Evolutionary conservation across 306 rosid genomes (phyloP).

Genomic region (Luffa acutangula): DNA sequence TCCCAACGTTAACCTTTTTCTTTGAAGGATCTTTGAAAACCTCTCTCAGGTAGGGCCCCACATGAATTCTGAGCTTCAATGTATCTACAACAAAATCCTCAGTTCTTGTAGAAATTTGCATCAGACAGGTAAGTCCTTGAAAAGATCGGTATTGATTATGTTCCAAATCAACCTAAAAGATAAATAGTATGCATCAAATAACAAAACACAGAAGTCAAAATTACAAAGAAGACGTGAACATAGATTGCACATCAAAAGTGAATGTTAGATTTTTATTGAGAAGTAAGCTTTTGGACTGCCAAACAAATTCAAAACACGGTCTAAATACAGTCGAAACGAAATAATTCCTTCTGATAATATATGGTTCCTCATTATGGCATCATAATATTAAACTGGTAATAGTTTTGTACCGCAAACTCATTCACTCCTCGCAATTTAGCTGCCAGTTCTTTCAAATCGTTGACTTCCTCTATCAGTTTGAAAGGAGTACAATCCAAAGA

Average conservation of each 20-base stretch:
- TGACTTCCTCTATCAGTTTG: slow-evolving; percentile 66
- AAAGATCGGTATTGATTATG: slow-evolving; percentile 93
- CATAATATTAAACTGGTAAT: not conserved
- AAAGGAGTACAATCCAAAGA: slow-evolving; percentile 52
- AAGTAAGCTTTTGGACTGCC: not conserved
- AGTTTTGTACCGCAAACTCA: slow-evolving; percentile 68
- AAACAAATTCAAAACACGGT: not conserved
- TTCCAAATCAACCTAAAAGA: slow-evolving; percentile 80
- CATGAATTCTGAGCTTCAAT: slow-evolving; percentile 68
- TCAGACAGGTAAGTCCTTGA: slow-evolving; percentile 94
- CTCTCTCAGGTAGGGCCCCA: slow-evolving; percentile 89
- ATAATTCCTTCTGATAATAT: not conserved
- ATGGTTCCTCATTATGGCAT: not conserved
- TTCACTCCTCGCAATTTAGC: slow-evolving; percentile 54
- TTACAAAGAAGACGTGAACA: not conserved
- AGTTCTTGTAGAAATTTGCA: slow-evolving; percentile 89
- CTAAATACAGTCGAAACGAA: not conserved
- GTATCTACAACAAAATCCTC: slow-evolving; percentile 92
- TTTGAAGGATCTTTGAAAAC: slow-evolving; percentile 83
- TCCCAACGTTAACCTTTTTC: slow-evolving; percentile 52
- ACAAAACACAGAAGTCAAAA: not conserved
- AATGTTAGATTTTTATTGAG: not conserved
- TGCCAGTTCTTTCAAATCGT: slow-evolving; percentile 68
- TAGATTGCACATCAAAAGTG: not conserved
- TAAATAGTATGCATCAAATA: not conserved